Evolutionary conservation across 768 basidiomycete genomes (phyloP).

Genomic region (Porpolomopsis calyptriformis): DNA sequence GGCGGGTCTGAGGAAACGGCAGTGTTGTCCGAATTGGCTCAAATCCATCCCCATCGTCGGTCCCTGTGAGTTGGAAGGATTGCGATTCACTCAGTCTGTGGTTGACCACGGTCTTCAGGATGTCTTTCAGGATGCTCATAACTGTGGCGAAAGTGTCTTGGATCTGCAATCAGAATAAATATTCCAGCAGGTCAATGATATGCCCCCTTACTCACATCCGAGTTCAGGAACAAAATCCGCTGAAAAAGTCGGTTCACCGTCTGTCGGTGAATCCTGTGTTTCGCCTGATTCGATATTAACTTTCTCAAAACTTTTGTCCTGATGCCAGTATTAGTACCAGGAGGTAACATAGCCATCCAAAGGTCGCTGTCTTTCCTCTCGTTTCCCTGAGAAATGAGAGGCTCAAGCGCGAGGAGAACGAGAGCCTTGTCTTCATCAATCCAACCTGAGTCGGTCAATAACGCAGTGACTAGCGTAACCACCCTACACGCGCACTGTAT

Average conservation of each 20-base stretch:
- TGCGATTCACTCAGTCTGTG: constrained; percentile 13
- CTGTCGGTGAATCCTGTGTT: constrained; percentile 6
- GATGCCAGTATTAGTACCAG: constrained; percentile 49
- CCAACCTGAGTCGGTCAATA: constrained; percentile 40
- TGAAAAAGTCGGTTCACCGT: constrained; percentile 35
- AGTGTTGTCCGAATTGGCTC: constrained; percentile 36
- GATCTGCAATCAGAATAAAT: constrained; percentile 29
- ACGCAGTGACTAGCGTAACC: constrained; percentile 25
- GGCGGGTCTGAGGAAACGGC: constrained; percentile 21
- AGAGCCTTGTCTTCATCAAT: constrained; percentile 50
- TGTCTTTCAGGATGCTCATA: constrained; percentile 24
- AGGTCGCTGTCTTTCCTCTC: constrained; percentile 18
- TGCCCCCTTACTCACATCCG: constrained; percentile 44
- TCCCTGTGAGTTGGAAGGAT: constrained; percentile 19
- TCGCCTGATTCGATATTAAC: constrained; percentile 16
- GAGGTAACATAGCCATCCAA: constrained; percentile 37
- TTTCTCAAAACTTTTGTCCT: constrained; percentile 39
- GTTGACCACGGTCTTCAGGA: constrained; percentile 32
- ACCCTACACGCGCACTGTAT: constrained; percentile 52
- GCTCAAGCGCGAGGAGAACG: constrained; percentile 57
- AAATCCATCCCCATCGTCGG: constrained; percentile 48
- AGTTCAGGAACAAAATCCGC: constrained; percentile 51
- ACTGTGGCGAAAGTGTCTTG: constrained; percentile 34
- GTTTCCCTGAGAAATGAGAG: constrained; percentile 39
- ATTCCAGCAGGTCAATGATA: neutral